Evolutionary conservation across 2,329 filamentous ascomycete species (phyloP), one percentile per base, ranked within the genome.

Genomic region (Trichophyton rubrum): DNA sequence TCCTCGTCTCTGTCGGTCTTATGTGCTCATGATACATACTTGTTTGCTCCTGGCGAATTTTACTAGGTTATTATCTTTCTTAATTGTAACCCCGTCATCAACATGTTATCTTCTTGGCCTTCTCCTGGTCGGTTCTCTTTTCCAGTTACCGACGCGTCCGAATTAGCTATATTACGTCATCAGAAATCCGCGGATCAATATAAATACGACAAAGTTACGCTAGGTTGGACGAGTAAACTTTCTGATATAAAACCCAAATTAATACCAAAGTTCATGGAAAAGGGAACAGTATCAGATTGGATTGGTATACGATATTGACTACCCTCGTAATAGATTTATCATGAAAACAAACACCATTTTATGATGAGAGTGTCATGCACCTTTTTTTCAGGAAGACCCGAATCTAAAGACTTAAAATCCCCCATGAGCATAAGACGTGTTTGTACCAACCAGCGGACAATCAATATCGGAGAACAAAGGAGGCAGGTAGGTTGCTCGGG

Each of bases 1-100:
- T 20, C 9, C n/a, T 55, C 33, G 49, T 55, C 27, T 35, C 22
- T 17, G 51, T 55, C 22, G 8, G 51, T 55, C 51, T 35, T 38
- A 55, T 55, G 27, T 55, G 51, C 51, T 7, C 51, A 55, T 55
- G 51, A 55, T 55, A 55, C n/a, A 55, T 33, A 15, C 20, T 58
- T 22, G 13, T 55, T 59, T 20, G 60, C 33, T 13, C 13, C 8
- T 27, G 45, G 30, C 24, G 45, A 24, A 5, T 11, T 51, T 51
- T 51, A 24, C 30, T 22, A 27, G 45, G 45, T 27, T 9, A 51
- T 15, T 6, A 27, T 51, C 8, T 27, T 51, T 51, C 33, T 27
- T 15, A 27, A 9, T 27, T 15, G 20, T 51, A 43, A 43, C 20
- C 13, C 20, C 43, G 5, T 22, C 17, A 20, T 47, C 45, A 51